phyloP scores from a whole-genome alignment of 345 rosid species.

The Eucalyptus marginata region DNA sequence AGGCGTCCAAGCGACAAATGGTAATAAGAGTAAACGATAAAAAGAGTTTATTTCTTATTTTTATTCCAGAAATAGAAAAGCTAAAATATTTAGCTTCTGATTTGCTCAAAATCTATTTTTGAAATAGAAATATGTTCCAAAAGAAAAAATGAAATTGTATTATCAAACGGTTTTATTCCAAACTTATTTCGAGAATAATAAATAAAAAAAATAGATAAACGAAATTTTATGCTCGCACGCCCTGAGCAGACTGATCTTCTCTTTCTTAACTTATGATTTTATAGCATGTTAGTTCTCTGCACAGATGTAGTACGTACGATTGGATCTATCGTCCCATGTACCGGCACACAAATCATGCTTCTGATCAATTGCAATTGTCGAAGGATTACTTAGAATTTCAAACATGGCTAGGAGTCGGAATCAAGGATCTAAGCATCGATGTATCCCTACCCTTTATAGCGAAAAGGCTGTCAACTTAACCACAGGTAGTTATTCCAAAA shows the following conservation, averaged over 20 bases:
- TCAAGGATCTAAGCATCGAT: not conserved
- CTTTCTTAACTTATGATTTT: not conserved
- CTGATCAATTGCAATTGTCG: not conserved
- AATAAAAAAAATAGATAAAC: too few species aligned
- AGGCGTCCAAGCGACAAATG: fast-evolving
- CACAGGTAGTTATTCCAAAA: not conserved
- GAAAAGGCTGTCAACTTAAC: not conserved
- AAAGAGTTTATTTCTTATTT: too few species aligned
- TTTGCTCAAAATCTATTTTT: fast-evolving
- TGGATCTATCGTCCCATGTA: not conserved
- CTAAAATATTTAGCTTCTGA: too few species aligned
- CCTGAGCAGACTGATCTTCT: not conserved
- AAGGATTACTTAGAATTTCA: not conserved
- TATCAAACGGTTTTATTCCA: fast-evolving
- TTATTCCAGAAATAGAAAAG: fast-evolving
- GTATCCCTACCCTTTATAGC: not conserved
- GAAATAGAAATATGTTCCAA: fast-evolving
- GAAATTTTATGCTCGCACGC: fast-evolving
- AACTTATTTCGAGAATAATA: too few species aligned
- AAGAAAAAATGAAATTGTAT: too few species aligned
- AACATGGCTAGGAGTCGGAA: not conserved
- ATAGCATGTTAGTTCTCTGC: not conserved
- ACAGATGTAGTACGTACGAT: not conserved
- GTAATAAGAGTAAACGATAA: fast-evolving
- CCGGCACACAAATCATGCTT: not conserved